Percentiles rank a stretch among this genome's conserved stretches.
Conservation (phyloP, 805 yeast genomes). For the Clavispora fructus region DNA sequence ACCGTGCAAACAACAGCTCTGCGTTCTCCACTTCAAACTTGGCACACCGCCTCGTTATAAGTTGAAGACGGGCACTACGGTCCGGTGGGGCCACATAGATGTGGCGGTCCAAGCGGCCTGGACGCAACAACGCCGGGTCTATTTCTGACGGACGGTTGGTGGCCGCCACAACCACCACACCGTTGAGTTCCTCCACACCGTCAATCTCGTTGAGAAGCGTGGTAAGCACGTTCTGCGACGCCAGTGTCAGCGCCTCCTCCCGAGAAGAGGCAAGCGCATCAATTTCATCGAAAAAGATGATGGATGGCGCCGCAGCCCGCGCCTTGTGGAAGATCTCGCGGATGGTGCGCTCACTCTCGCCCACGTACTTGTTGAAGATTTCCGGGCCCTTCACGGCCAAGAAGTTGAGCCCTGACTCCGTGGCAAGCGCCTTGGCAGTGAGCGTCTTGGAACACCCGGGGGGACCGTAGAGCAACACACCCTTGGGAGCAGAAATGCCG, state of each 20-base stretch:
- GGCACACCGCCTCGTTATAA: conserved; percentile 61
- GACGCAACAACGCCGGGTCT: conserved; percentile 88
- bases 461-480: conserved; percentile 91
- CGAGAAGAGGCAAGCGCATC: conserved; percentile 87
- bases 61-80: conserved; percentile 69
- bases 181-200: conserved; percentile 92
- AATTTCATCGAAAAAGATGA: conserved; percentile 92
- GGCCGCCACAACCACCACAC: conserved; percentile 92
- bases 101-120: conserved; percentile 92
- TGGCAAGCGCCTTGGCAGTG: conserved; percentile 92
- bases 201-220: conserved; percentile 92
- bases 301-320: conserved; percentile 90
- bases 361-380: conserved; percentile 89
- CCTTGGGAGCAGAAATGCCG: conserved; percentile 89
- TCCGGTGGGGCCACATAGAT: conserved; percentile 94
- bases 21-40: conserved; percentile 50
- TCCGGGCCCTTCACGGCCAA: conserved; percentile 97
- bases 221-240: conserved; percentile 81
- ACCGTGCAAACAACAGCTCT: conserved; percentile 41
- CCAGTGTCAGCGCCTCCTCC: conserved; percentile 57
- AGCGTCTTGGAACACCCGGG: conserved; percentile 97
- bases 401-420: conserved; percentile 91
- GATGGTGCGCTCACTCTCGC: conserved; percentile 91
- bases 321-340: conserved; percentile 92
- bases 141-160: conserved; percentile 93